These are phyloP conservation scores for Candida khao-thaluensis DNA, from an alignment of 805 yeast species.

Conservation along the genomic window DNA sequence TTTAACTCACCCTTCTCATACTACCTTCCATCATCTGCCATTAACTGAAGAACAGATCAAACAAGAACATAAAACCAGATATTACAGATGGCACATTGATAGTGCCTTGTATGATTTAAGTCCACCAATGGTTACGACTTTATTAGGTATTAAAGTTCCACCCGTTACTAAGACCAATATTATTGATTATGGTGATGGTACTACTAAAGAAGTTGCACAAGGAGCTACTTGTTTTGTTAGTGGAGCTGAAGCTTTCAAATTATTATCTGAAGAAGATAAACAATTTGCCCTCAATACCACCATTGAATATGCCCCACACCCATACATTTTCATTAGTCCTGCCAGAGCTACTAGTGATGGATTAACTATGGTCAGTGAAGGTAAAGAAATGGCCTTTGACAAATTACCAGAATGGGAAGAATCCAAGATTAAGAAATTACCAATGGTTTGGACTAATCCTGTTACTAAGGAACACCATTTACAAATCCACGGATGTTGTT, in stretches of 20 bases:
- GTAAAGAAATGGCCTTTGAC: constrained; percentile 63
- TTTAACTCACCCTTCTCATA: constrained; percentile 83
- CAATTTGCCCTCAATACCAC: constrained; percentile 72
- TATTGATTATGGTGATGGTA: constrained; percentile 63
- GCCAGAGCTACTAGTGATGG: constrained; percentile 86
- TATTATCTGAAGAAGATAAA: constrained; percentile 67
- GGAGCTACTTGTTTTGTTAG: constrained; percentile 90
- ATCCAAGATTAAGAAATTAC: constrained; percentile 70
- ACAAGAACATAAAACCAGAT: constrained; percentile 64
- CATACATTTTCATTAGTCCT: constrained; percentile 79
- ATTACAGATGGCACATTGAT: constrained; percentile 93
- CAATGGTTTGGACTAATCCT: constrained; percentile 92
- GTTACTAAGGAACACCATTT: constrained; percentile 78
- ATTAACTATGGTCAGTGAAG: constrained; percentile 79
- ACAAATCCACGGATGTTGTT: constrained; percentile 88
- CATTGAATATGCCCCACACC: constrained; percentile 90
- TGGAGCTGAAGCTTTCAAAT: constrained; percentile 75
- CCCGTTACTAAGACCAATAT: constrained; percentile 59
- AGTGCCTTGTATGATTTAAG: constrained; percentile 82
- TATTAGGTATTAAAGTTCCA: constrained; percentile 81
- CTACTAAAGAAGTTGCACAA: constrained; percentile 63
- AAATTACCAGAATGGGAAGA: constrained; percentile 84
- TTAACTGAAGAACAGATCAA: constrained; percentile 64
- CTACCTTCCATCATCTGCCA: constrained; percentile 69
- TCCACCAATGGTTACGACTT: constrained; percentile 84